Conservation (phyloP, 257 asterid species). For the Capsicum rhomboideum region DNA sequence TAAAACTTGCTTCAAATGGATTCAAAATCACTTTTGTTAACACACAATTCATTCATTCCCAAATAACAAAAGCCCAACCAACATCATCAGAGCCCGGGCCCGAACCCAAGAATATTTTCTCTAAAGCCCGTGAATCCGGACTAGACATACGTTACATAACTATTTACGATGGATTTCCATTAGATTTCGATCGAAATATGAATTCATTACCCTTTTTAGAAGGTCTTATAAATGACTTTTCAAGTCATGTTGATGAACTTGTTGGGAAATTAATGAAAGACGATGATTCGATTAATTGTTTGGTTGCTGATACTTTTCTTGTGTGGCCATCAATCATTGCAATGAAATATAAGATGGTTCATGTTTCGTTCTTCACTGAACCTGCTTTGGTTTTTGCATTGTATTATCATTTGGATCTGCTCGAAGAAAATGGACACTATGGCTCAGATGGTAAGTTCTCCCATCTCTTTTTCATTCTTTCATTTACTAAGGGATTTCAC, state of each 20-base stretch:
- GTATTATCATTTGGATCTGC: constrained; percentile 31
- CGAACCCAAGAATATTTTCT: not conserved
- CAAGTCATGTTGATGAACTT: not conserved
- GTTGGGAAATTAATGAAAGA: not conserved
- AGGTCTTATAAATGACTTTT: not conserved
- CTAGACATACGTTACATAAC: not conserved
- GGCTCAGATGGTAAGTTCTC: constrained; percentile 2
- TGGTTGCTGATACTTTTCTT: constrained; percentile 36
- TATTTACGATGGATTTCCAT: not conserved
- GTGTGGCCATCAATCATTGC: constrained; percentile 35
- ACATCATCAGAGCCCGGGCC: not conserved
- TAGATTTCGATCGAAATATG: not conserved
- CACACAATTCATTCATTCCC: not conserved
- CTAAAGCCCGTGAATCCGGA: not conserved
- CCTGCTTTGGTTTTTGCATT: constrained; percentile 38
- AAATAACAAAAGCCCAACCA: not conserved
- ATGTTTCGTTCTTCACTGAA: constrained; percentile 43
- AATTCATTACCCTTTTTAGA: not conserved
- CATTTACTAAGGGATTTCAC: no score
- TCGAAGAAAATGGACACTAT: constrained; percentile 27
- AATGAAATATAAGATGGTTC: constrained; percentile 19
- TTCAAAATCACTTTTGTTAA: not conserved
- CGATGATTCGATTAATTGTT: constrained; percentile 10
- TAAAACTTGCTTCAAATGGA: constrained; percentile 12
- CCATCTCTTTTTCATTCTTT: no score